phyloP scores from a whole-genome alignment of 768 basidiomycete species.

The Guyanaporus albipodus region DNA sequence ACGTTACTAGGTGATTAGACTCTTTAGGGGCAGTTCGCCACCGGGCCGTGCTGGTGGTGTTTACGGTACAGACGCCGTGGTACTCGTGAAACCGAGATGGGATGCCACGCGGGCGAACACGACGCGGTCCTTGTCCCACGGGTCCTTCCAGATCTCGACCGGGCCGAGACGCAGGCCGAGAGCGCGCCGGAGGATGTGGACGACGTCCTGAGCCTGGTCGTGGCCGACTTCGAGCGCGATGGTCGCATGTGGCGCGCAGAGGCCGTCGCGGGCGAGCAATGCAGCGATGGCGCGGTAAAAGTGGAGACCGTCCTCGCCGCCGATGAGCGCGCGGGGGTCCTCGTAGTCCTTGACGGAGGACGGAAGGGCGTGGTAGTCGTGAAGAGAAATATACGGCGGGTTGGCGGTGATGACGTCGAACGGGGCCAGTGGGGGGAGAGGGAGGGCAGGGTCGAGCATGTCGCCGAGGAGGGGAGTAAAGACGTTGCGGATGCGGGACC shows the following conservation, averaged over 20 bases:
- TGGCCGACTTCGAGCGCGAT: constrained; percentile 81
- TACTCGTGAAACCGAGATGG: background rate
- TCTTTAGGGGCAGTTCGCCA: no score
- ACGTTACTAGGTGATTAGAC: no score
- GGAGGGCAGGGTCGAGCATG: constrained; percentile 33
- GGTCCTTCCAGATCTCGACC: constrained; percentile 71
- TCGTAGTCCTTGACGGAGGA: constrained; percentile 74
- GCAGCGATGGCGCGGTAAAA: constrained; percentile 72
- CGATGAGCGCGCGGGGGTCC: constrained; percentile 77
- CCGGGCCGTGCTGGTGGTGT: no score
- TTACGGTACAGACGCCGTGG: constrained; percentile 1
- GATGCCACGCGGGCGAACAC: constrained; percentile 51
- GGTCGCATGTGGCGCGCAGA: constrained; percentile 50
- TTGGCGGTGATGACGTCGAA: constrained; percentile 83
- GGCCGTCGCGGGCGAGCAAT: constrained; percentile 46
- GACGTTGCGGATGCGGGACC: constrained; percentile 21
- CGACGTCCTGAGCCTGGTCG: constrained; percentile 62
- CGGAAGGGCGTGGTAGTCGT: constrained; percentile 61
- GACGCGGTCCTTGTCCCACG: constrained; percentile 71
- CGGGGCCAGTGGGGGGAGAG: constrained; percentile 36
- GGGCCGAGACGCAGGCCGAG: constrained; percentile 41
- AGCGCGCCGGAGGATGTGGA: constrained; percentile 49
- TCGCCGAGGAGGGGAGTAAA: constrained; percentile 43
- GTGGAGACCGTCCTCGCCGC: constrained; percentile 60
- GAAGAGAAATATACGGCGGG: constrained; percentile 78